A percentile compares a stretch with the other conserved stretches of the same genome.
phyloP scores from a whole-genome alignment of 345 rosid genomes.

The Brassica rapa region DNA sequence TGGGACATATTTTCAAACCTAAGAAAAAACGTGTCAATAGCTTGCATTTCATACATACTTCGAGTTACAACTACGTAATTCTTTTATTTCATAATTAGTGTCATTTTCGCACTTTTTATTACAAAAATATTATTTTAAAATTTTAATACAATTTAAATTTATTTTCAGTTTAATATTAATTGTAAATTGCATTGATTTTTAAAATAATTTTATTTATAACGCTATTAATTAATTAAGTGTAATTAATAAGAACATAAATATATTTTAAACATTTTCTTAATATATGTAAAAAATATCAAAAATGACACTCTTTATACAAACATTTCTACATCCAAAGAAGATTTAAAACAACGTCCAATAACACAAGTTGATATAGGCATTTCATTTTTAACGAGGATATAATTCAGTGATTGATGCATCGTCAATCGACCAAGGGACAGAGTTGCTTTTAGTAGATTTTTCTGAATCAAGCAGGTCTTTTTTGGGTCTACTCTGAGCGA shows the following conservation, averaged over 20 bases:
- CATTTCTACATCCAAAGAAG: background rate
- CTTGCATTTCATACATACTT: background rate
- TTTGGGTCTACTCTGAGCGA: slow-evolving; percentile 16
- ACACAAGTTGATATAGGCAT: background rate
- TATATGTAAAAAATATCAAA: no score
- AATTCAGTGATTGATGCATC: background rate
- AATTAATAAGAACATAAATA: no score
- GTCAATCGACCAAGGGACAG: background rate
- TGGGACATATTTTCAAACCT: no score
- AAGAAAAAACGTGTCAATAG: background rate
- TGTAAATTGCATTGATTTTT: no score
- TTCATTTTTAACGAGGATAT: slow-evolving; percentile 31
- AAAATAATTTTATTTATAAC: no score
- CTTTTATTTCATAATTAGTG: no score
- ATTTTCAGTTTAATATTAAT: no score
- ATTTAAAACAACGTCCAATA: background rate
- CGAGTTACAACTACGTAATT: background rate
- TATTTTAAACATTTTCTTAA: no score
- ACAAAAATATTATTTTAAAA: no score
- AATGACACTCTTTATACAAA: background rate
- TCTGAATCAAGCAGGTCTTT: background rate
- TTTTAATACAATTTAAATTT: no score
- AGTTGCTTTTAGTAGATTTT: background rate
- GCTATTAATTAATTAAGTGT: no score
- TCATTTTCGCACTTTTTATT: no score